These are phyloP conservation scores for Cladosporium halotolerans DNA, from an alignment of 2,329 filamentous ascomycete species.

Conservation along the genomic window DNA sequence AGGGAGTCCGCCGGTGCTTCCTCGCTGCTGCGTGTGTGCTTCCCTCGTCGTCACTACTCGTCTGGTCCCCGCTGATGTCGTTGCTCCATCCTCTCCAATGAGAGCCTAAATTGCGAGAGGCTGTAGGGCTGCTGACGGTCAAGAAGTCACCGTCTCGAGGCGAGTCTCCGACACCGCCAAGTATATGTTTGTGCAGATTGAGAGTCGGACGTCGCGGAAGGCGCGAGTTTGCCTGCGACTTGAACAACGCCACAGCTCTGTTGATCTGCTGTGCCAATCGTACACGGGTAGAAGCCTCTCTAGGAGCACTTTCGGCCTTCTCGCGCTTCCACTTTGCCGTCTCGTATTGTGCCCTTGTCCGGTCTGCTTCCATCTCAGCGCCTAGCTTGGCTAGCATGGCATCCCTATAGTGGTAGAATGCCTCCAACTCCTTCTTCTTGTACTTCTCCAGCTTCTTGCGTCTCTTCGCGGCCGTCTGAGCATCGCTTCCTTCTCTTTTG, in stretches of 20 bases:
- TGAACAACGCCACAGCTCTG: constrained; percentile 21
- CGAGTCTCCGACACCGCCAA: background rate
- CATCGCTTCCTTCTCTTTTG: constrained; percentile 9
- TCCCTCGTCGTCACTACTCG: constrained; percentile 26
- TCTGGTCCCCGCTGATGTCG: constrained; percentile 30
- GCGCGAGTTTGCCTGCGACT: background rate
- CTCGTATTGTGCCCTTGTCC: constrained; percentile 23
- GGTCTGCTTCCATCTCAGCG: constrained; percentile 26
- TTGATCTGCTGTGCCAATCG: constrained; percentile 26
- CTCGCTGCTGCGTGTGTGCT: background rate
- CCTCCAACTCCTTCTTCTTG: constrained; percentile 24
- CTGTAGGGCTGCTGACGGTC: constrained; percentile 9
- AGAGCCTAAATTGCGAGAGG: background rate
- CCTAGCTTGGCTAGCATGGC: constrained; percentile 29
- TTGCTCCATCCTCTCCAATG: constrained; percentile 28
- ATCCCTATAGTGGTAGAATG: constrained; percentile 26
- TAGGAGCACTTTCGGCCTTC: constrained; percentile 27
- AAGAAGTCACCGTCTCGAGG: constrained; percentile 6
- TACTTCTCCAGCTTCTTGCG: constrained; percentile 28
- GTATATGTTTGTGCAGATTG: background rate
- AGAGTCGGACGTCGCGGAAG: constrained; percentile 8
- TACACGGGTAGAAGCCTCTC: constrained; percentile 25
- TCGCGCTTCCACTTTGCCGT: constrained; percentile 27
- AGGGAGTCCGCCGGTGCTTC: background rate
- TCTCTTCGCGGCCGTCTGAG: constrained; percentile 13